These are phyloP conservation scores for Thielaviopsis euricoi DNA, from an alignment of 2,329 filamentous ascomycete genomes.

Conservation along the genomic window DNA sequence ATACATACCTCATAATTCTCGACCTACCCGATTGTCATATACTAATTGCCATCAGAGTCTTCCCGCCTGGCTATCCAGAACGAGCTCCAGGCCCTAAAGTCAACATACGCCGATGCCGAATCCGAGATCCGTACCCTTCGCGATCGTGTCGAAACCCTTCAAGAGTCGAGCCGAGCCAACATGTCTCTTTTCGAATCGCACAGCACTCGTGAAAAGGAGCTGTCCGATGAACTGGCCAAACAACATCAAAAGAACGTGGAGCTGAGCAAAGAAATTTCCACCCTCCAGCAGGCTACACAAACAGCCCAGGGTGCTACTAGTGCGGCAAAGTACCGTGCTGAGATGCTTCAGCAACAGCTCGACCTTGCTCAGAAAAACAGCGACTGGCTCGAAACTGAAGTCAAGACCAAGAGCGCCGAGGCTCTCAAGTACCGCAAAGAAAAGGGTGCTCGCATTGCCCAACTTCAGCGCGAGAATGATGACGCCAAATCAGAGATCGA, in stretches of 20 bases:
- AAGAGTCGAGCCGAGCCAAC: constrained; percentile 84
- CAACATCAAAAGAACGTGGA: constrained; percentile 81
- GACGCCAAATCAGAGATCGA: constrained; percentile 67
- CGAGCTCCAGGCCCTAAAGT: constrained; percentile 63
- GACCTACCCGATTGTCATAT: too few relatives aligned
- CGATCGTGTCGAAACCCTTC: constrained; percentile 69
- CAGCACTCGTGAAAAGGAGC: constrained; percentile 66
- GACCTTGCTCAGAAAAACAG: constrained; percentile 77
- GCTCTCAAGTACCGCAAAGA: constrained; percentile 85
- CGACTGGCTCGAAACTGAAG: constrained; percentile 82
- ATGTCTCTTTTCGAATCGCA: constrained; percentile 81
- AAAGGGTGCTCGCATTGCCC: constrained; percentile 75
- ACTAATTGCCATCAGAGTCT: constrained; percentile 41
- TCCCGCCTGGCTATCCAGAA: constrained; percentile 59
- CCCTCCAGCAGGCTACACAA: constrained; percentile 71
- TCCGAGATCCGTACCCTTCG: constrained; percentile 62
- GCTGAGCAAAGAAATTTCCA: constrained; percentile 65
- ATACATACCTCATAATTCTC: neutral
- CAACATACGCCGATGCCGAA: constrained; percentile 56
- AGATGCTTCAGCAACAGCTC: constrained; percentile 77
- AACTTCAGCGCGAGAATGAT: constrained; percentile 76
- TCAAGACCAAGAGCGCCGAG: constrained; percentile 79
- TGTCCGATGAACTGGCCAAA: constrained; percentile 71
- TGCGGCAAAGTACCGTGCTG: constrained; percentile 77
- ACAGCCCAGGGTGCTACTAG: constrained; percentile 63